Conservation (phyloP, 768 basidiomycete species). For the Rhizopogon vesiculosus region DNA sequence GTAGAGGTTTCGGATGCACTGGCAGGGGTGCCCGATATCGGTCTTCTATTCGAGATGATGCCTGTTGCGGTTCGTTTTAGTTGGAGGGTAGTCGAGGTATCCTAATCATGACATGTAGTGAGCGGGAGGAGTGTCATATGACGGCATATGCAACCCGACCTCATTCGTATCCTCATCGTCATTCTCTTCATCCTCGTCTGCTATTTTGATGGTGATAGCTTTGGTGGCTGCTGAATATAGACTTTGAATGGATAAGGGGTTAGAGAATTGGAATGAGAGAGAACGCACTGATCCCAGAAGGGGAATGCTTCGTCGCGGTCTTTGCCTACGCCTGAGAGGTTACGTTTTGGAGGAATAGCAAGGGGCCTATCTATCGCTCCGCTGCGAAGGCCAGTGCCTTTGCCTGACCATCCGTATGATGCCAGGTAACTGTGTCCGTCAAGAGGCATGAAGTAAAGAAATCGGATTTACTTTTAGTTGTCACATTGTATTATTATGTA, state of each 20-base stretch:
- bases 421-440: constrained; percentile 71
- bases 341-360: constrained; percentile 79
- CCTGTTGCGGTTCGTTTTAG: constrained; percentile 67
- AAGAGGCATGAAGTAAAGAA: constrained; percentile 48
- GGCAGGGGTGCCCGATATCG: constrained; percentile 42
- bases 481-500: too few relatives aligned
- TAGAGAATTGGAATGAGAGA: neutral
- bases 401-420: constrained; percentile 85
- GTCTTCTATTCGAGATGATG: constrained; percentile 69
- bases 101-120: constrained; percentile 5
- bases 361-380: constrained; percentile 78
- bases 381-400: constrained; percentile 78
- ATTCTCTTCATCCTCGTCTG: constrained; percentile 44
- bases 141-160: constrained; percentile 2
- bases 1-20: constrained; percentile 37
- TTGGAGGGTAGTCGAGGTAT: constrained; percentile 13
- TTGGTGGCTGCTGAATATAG: constrained; percentile 80
- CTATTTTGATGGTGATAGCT: constrained; percentile 70
- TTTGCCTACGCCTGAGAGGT: constrained; percentile 81
- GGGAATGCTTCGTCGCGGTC: constrained; percentile 94
- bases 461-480: neutral
- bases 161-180: constrained; percentile 8
- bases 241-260: constrained; percentile 9
- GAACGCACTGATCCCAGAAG: constrained; percentile 94
- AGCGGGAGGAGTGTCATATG: neutral